Base-by-base conservation (phyloP, 2,329 filamentous ascomycete species). In the Periconia sp. region DNA sequence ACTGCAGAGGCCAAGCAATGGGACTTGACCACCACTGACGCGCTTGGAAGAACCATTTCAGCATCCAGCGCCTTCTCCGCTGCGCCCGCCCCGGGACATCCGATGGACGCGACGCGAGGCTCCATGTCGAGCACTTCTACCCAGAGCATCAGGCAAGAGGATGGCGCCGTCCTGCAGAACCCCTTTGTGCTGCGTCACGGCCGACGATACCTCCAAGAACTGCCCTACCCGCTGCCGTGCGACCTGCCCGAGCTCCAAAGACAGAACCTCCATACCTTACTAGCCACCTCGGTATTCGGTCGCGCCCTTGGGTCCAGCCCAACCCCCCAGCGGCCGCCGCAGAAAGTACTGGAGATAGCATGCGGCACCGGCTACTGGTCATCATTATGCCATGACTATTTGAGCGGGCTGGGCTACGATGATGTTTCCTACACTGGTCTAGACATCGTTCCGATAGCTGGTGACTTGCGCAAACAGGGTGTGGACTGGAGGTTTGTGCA, bases 361-460 rank as follows among this genome's bases (percentile, higher is more conserved):
- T 97, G 92, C 68, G 92, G 92, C 13, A 87, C 87, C 15, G 92
- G 84, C 17, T 88, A 95, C 65, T 96, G 92, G 92, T 92, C 88
- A 57, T 86, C 88, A 22, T 85, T 90, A 76, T 95, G 89, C 67
- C 87, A 95, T 68, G 83, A 89, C 24, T 87, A 89, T 70, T 89
- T 92, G 63, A 78, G 81, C 43, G 79, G 82, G 35, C 77, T 81
- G 41, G 89, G 89, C 11, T 80, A 87, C 61, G 73, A 78, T 4
- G 79, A 84, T 47, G 85, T 95, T 16, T 82, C 83, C 4, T 96
- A 95, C 64, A 89, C 87, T 0, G 92, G 91, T 1, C 71, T 96
- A 28, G 91, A 96, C 64, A 83, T 95, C 42, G 87, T 88, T 7
- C 85, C 88, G 4, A 68, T 92, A 17, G 85, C 87, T 6, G 80